phyloP scores from a whole-genome alignment of 495 filamentous ascomycete species.

The Podospora anserina region DNA sequence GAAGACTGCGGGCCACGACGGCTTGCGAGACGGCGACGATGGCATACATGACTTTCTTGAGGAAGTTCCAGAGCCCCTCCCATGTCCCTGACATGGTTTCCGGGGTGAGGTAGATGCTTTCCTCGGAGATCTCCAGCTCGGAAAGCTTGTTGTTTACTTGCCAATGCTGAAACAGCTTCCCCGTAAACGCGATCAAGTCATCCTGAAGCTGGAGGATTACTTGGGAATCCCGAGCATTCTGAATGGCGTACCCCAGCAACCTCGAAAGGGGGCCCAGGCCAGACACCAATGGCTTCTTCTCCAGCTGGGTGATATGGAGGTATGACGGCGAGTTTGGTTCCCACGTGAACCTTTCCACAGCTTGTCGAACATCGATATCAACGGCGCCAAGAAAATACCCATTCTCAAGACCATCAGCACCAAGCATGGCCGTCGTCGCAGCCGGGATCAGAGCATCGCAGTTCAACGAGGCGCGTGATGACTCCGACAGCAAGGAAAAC shows the following conservation, averaged over 20 bases:
- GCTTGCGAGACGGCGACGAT: slow-evolving; percentile 73
- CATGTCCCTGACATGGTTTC: slow-evolving; percentile 69
- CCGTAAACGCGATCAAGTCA: slow-evolving; percentile 66
- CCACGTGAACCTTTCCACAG: slow-evolving; percentile 71
- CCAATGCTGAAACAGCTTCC: slow-evolving; percentile 76
- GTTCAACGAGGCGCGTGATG: slow-evolving; percentile 54
- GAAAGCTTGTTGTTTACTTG: slow-evolving; percentile 72
- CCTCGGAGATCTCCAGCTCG: slow-evolving; percentile 75
- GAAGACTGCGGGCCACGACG: slow-evolving; percentile 60
- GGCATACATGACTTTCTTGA: slow-evolving; percentile 77
- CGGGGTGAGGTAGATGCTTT: slow-evolving; percentile 61
- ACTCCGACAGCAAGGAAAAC: slow-evolving; percentile 69
- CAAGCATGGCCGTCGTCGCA: slow-evolving; percentile 63
- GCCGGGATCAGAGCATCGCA: slow-evolving; percentile 74
- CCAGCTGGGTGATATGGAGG: slow-evolving; percentile 52
- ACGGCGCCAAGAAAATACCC: slow-evolving; percentile 79
- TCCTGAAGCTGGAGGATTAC: slow-evolving; percentile 67
- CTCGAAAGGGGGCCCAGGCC: slow-evolving; percentile 76
- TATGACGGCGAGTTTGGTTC: slow-evolving; percentile 58
- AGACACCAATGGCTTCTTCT: slow-evolving; percentile 67
- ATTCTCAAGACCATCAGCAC: slow-evolving; percentile 70
- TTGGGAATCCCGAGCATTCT: slow-evolving; percentile 58
- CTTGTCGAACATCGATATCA: slow-evolving; percentile 67
- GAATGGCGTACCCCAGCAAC: slow-evolving; percentile 69
- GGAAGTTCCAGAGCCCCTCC: slow-evolving; percentile 73